Evolutionary conservation across 2,329 filamentous ascomycete genomes (phyloP).

Genomic region (Cytospora paraplurivora): DNA sequence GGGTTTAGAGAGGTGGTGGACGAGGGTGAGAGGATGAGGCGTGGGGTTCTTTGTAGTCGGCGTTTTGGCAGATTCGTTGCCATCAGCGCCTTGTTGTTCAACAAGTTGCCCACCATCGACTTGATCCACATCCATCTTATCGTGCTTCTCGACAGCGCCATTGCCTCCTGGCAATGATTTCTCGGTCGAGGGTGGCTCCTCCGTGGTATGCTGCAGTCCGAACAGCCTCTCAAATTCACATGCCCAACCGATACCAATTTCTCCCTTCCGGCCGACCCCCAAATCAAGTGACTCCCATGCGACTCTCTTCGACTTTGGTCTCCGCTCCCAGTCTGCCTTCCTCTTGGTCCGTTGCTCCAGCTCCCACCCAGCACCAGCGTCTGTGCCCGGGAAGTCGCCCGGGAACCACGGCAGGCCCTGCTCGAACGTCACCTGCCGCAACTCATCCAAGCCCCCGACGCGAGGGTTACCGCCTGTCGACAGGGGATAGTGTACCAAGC

Average conservation of each 20-base stretch:
- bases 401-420: slow-evolving; percentile 80
- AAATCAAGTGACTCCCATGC: slow-evolving; percentile 76
- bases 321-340: slow-evolving; percentile 69
- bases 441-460: slow-evolving; percentile 80
- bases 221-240: slow-evolving; percentile 83
- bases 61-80: neutral
- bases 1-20: slow-evolving; percentile 43
- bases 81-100: slow-evolving; percentile 24
- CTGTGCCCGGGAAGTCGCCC: slow-evolving; percentile 77
- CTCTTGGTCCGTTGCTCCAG: slow-evolving; percentile 61
- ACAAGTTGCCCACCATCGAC: slow-evolving; percentile 26
- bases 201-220: slow-evolving; percentile 33
- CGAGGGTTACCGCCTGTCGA: slow-evolving; percentile 78
- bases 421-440: slow-evolving; percentile 81
- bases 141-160: neutral
- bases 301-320: slow-evolving; percentile 78
- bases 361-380: slow-evolving; percentile 80
- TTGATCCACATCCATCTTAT: slow-evolving; percentile 31
- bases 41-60: neutral
- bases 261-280: slow-evolving; percentile 73
- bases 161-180: slow-evolving; percentile 11
- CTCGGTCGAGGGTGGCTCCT: slow-evolving; percentile 27
- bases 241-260: slow-evolving; percentile 78
- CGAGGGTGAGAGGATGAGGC: slow-evolving; percentile 33
- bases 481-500: slow-evolving; percentile 78